phyloP scores from a whole-genome alignment of 345 rosid genomes.

The Turnera subulata region DNA sequence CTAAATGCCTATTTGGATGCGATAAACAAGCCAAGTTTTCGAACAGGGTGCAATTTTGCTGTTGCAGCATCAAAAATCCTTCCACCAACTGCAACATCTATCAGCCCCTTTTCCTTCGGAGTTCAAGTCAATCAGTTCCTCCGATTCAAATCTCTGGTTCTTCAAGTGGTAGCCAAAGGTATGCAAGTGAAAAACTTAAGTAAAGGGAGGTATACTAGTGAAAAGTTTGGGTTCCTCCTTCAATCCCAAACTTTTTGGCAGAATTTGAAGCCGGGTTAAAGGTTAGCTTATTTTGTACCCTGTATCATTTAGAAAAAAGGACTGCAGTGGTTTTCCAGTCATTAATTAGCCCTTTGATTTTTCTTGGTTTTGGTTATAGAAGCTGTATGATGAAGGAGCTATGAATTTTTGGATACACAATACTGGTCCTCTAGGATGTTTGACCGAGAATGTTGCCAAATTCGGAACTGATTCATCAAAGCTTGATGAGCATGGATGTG shows the following conservation, averaged over 20 bases:
- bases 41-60: slow-evolving; percentile 83
- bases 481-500: slow-evolving; percentile 84
- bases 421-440: too few relatives aligned
- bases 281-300: slow-evolving; percentile 42
- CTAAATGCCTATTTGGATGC: slow-evolving; percentile 87
- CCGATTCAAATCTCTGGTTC: slow-evolving; percentile 64
- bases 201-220: slow-evolving; percentile 71
- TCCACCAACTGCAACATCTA: slow-evolving; percentile 64
- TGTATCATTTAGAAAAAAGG: too few relatives aligned
- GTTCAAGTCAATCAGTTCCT: slow-evolving; percentile 80
- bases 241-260: slow-evolving; percentile 57
- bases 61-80: slow-evolving; percentile 79
- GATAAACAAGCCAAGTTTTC: slow-evolving; percentile 69
- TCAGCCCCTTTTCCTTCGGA: slow-evolving; percentile 79
- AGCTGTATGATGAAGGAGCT: slow-evolving; percentile 73
- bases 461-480: slow-evolving; percentile 81
- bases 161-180: slow-evolving; percentile 61
- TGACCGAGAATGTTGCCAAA: slow-evolving; percentile 78
- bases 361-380: slow-evolving; percentile 36
- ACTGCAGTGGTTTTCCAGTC: too few relatives aligned
- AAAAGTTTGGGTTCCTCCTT: slow-evolving; percentile 69
- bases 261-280: slow-evolving; percentile 72
- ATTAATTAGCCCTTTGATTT: too few relatives aligned
- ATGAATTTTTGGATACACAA: too few relatives aligned
- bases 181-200: slow-evolving; percentile 39